Percentiles rank a stretch among this genome's conserved stretches.
These are phyloP conservation scores for Penicillium atrosanguineum DNA, from an alignment of 495 filamentous ascomycete genomes.

Conservation along the genomic window DNA sequence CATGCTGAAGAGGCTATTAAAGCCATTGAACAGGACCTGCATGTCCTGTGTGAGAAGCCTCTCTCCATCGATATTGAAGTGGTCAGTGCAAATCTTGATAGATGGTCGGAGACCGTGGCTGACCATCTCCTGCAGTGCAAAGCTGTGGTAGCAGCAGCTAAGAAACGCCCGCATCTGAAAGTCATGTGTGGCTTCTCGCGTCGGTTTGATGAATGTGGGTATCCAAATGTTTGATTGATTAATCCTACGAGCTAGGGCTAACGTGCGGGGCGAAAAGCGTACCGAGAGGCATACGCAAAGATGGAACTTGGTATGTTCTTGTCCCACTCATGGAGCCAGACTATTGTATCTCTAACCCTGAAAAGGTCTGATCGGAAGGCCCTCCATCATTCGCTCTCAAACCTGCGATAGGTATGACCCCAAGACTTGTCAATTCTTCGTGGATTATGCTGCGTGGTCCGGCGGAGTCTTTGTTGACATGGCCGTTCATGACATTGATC, in stretches of 20 bases:
- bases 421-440: slow-evolving; percentile 54
- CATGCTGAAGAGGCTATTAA: slow-evolving; percentile 43
- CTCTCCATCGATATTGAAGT: slow-evolving; percentile 41
- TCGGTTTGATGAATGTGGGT: slow-evolving; percentile 45
- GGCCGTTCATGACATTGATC: slow-evolving; percentile 58
- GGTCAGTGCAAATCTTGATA: slow-evolving; percentile 21
- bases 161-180: slow-evolving; percentile 43
- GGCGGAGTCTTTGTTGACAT: slow-evolving; percentile 64
- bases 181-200: slow-evolving; percentile 61
- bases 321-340: too few relatives aligned
- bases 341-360: too few relatives aligned
- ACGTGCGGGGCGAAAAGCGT: slow-evolving; percentile 23
- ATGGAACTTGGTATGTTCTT: too few relatives aligned
- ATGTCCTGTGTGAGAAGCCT: slow-evolving; percentile 54
- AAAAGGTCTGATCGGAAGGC: slow-evolving; percentile 48
- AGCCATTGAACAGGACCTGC: slow-evolving; percentile 44
- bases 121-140: slow-evolving; percentile 2
- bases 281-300: slow-evolving; percentile 50
- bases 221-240: too few relatives aligned
- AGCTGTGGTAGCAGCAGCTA: slow-evolving; percentile 10
- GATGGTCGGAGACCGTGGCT: not conserved
- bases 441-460: slow-evolving; percentile 53
- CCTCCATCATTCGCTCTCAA: slow-evolving; percentile 54
- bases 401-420: slow-evolving; percentile 59
- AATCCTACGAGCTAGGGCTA: too few relatives aligned